A percentile compares a stretch with the other conserved stretches of the same genome.
phyloP scores from a whole-genome alignment of 345 rosid species.

The Litchi chinensis region DNA sequence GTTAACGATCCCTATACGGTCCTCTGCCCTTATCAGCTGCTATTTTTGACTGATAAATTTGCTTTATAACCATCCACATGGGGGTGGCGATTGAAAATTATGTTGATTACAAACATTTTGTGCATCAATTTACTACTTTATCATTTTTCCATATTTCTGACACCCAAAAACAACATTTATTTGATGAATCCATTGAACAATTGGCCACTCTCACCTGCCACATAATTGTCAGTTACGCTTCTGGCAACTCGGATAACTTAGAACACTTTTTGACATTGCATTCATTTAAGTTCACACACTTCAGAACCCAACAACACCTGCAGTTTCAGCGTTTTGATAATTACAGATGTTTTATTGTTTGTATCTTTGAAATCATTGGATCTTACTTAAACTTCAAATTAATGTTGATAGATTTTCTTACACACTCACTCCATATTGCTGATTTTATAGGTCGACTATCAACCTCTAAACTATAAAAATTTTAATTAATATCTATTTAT shows the following conservation, averaged over 20 bases:
- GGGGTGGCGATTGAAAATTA: background rate
- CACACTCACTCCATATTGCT: too few species aligned
- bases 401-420: too few species aligned
- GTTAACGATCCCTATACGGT: background rate
- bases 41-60: constrained; percentile 29
- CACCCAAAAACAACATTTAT: background rate
- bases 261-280: background rate
- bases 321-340: too few species aligned
- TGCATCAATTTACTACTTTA: background rate
- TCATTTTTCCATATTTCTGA: background rate
- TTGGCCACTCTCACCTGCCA: constrained; percentile 9
- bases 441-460: too few species aligned
- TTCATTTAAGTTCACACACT: background rate
- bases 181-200: background rate
- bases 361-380: too few species aligned
- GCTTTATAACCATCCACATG: constrained; percentile 14
- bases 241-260: constrained; percentile 9
- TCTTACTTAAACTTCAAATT: too few species aligned
- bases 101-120: background rate
- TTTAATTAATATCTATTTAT: too few species aligned
- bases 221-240: constrained; percentile 9
- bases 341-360: background rate
- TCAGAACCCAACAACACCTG: background rate
- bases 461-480: too few species aligned
- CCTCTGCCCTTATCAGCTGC: constrained; percentile 14